A percentile compares a stretch with the other conserved stretches of the same genome.
phyloP scores from a whole-genome alignment of 768 basidiomycete species.

The Mycena chlorophos region DNA sequence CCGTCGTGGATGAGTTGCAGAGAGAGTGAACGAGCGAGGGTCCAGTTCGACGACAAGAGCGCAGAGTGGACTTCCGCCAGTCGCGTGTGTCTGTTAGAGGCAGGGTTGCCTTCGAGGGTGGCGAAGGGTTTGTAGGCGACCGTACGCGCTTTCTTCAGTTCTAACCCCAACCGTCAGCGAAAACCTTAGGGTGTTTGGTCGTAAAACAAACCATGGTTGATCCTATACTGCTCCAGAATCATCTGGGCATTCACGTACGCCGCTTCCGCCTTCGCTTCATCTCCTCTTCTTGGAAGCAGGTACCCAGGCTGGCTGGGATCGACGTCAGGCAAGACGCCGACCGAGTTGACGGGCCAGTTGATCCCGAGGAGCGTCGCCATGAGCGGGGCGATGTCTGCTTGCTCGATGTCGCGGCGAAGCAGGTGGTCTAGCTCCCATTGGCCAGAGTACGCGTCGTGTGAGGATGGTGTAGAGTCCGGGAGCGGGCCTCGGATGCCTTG shows the following conservation, averaged over 20 bases:
- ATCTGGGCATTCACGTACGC: slow-evolving; percentile 70
- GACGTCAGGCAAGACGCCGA: slow-evolving; percentile 78
- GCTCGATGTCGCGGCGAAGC: slow-evolving; percentile 73
- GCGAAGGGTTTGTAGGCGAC: slow-evolving; percentile 65
- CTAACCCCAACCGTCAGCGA: slow-evolving; percentile 35
- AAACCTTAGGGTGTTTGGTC: slow-evolving; percentile 36
- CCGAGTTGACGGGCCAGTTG: slow-evolving; percentile 79
- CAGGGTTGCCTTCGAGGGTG: slow-evolving; percentile 39
- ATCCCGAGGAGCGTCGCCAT: slow-evolving; percentile 76
- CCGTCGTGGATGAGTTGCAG: slow-evolving; percentile 51
- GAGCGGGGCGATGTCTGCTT: slow-evolving; percentile 78
- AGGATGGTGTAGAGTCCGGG: slow-evolving; percentile 53
- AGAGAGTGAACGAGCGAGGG: slow-evolving; percentile 50
- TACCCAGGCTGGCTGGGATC: slow-evolving; percentile 63
- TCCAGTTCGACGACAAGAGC: slow-evolving; percentile 45
- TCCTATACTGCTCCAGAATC: slow-evolving; percentile 72
- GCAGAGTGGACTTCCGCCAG: slow-evolving; percentile 44
- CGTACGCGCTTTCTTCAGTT: slow-evolving; percentile 57
- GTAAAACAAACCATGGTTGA: slow-evolving; percentile 65
- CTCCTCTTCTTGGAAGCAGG: slow-evolving; percentile 46
- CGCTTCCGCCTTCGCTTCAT: slow-evolving; percentile 50
- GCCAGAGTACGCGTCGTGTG: slow-evolving; percentile 69
- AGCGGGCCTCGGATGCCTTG: slow-evolving; percentile 72
- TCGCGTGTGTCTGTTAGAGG: slow-evolving; percentile 35
- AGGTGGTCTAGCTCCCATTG: slow-evolving; percentile 63